Base-by-base conservation (phyloP, 2,329 filamentous ascomycete genomes). In the Verticillium nonalfalfae region DNA sequence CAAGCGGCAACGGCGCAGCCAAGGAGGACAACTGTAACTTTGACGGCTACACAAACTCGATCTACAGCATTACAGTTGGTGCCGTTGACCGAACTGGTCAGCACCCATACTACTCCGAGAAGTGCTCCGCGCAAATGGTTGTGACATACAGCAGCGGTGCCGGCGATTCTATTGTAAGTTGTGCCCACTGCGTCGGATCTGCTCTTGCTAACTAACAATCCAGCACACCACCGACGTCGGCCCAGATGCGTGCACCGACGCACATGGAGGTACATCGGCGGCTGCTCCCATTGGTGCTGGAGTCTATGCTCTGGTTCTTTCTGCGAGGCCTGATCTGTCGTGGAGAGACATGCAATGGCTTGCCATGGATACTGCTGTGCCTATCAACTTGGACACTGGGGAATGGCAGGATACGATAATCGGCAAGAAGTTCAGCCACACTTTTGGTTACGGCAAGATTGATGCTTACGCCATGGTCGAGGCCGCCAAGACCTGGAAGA, bases 11-110 rank as follows among this genome's bases (percentile, higher is more conserved):
- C 71, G 95, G 95, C 62, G 96, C 94, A 10, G 80, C 82, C 3
- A 86, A 81, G 66, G 93, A 91, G 56, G 95, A 99, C 74, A 98
- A 99, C 76, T 99, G 95, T 83, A 99, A 99, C 74, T 99, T 99
- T 73, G 95, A 99, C 72, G 95, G 95, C 45, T 99, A 99, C 76
- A 99, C 95, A 63, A 99, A 99, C 79, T 97, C 93, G 72, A 99
- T 99, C 69, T 99, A 98, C 81, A 97, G 93, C 73, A 95, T 99
- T 68, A 97, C 93, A 0, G 93, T 99, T 18, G 95, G 95, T 40
- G 94, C 94, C 38, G 89, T 99, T 64, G 93, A 97, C 73, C 84
- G 91, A 62, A 87, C 90, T 67, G 93, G 94, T 45, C 76, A 85
- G n/a, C 94, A 98, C 71, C 93, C 95, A 0, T 95, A 94, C 74